These are phyloP conservation scores for Arachis hypogaea DNA, from an alignment of 306 rosid species.

Conservation along the genomic window DNA sequence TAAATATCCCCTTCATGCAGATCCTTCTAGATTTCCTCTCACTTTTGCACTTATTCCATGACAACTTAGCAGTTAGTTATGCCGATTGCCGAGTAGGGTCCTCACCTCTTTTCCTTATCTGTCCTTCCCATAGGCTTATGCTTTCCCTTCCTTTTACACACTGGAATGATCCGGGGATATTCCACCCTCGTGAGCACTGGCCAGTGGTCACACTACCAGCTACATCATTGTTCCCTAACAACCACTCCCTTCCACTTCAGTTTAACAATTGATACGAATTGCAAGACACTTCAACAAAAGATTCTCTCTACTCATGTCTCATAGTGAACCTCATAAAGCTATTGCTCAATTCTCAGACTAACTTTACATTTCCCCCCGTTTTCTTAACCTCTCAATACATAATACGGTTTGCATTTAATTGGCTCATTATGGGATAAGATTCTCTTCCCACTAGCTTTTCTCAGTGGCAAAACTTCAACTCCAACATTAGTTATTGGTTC, in stretches of 20 bases:
- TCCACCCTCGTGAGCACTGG: too few species aligned
- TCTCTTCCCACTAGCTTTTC: not conserved
- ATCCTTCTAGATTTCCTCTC: too few species aligned
- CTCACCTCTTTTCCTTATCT: too few species aligned
- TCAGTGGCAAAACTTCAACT: not conserved
- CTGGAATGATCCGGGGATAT: too few species aligned
- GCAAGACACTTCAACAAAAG: constrained; percentile 9
- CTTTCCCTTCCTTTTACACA: too few species aligned
- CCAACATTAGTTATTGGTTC: not conserved
- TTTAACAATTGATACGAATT: not conserved
- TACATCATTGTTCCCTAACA: too few species aligned
- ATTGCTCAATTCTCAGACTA: constrained; percentile 8
- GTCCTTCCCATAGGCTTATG: too few species aligned
- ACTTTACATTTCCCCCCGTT: not conserved
- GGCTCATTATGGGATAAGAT: not conserved
- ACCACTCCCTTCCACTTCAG: not conserved
- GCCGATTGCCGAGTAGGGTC: too few species aligned
- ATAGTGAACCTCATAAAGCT: not conserved
- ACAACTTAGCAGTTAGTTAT: too few species aligned
- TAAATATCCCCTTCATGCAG: too few species aligned
- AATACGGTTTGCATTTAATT: not conserved
- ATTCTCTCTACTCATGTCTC: not conserved
- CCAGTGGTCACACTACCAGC: too few species aligned
- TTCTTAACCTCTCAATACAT: constrained; percentile 13
- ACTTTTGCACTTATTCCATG: too few species aligned